A percentile compares a stretch with the other conserved stretches of the same genome.
phyloP scores from a whole-genome alignment of 768 basidiomycete species.

The Collybia mongolica region DNA sequence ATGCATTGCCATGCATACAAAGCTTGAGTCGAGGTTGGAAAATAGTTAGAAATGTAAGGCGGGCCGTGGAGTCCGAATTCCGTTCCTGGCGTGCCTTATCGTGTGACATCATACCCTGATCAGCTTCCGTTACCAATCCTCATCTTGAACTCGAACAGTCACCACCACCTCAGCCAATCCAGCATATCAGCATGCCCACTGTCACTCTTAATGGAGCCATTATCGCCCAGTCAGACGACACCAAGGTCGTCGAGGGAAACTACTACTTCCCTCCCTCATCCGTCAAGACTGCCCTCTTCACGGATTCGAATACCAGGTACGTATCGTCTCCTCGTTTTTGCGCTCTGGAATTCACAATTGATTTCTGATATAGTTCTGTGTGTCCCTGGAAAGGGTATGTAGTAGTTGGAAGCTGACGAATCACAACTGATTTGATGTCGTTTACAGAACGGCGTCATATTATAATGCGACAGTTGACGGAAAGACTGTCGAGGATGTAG shows the following conservation, averaged over 20 bases:
- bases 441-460: conserved; percentile 58
- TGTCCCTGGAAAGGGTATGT: conserved; percentile 83
- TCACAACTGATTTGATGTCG: neutral
- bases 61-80: too few relatives aligned
- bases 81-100: too few relatives aligned
- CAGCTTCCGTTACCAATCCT: neutral
- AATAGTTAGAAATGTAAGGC: too few relatives aligned
- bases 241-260: conserved; percentile 63
- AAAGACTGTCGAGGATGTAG: conserved; percentile 52
- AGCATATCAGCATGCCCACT: conserved; percentile 38
- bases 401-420: neutral
- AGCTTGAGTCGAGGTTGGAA: too few relatives aligned
- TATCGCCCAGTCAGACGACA: conserved; percentile 58
- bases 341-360: neutral
- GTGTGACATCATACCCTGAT: neutral
- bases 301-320: conserved; percentile 53
- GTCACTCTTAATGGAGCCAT: conserved; percentile 47
- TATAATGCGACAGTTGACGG: conserved; percentile 56
- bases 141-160: neutral
- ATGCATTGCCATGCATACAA: too few relatives aligned
- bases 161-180: neutral
- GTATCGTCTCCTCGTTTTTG: conserved; percentile 9
- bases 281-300: conserved; percentile 45
- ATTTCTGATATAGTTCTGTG: conserved; percentile 31
- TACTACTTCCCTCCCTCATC: conserved; percentile 70